Evolutionary conservation across 164 flowering plant species (phyloP).

Genomic region (Berberis thunbergii): DNA sequence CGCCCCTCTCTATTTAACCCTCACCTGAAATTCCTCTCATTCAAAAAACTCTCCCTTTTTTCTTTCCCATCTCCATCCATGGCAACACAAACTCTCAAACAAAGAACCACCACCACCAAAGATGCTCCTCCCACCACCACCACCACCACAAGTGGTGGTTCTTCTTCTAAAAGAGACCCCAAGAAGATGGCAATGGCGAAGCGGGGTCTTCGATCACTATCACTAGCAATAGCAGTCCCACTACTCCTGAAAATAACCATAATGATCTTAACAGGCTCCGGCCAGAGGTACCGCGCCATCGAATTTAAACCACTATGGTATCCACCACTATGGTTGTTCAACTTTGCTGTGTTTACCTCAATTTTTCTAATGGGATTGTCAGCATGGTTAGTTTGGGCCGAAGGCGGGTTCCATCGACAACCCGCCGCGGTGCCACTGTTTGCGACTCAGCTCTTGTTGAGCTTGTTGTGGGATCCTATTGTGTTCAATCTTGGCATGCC

Average conservation of each 20-base stretch:
- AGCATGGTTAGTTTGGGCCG: slow-evolving; percentile 89
- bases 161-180: slow-evolving; percentile 9
- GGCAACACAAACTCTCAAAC: not conserved
- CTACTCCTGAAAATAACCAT: slow-evolving; percentile 27
- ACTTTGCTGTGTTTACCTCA: slow-evolving; percentile 27
- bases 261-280: slow-evolving; percentile 28
- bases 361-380: slow-evolving; percentile 50
- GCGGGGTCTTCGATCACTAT: slow-evolving; percentile 59
- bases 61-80: not conserved
- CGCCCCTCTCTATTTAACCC: slow-evolving; percentile 4
- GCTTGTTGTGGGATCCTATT: slow-evolving; percentile 54
- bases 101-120: not conserved
- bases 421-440: slow-evolving; percentile 35
- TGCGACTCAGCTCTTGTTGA: slow-evolving; percentile 33
- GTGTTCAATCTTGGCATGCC: slow-evolving; percentile 37
- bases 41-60: not conserved
- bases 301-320: slow-evolving; percentile 29
- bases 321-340: slow-evolving; percentile 55
- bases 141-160: not conserved
- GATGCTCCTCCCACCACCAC: not conserved
- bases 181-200: slow-evolving; percentile 48
- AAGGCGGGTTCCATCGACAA: slow-evolving; percentile 65
- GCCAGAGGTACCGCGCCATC: slow-evolving; percentile 8
- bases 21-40: slow-evolving; percentile 1
- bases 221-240: slow-evolving; percentile 43